Base-by-base conservation (phyloP, 179 eudicot genomes). In the Camellia oleifera region DNA sequence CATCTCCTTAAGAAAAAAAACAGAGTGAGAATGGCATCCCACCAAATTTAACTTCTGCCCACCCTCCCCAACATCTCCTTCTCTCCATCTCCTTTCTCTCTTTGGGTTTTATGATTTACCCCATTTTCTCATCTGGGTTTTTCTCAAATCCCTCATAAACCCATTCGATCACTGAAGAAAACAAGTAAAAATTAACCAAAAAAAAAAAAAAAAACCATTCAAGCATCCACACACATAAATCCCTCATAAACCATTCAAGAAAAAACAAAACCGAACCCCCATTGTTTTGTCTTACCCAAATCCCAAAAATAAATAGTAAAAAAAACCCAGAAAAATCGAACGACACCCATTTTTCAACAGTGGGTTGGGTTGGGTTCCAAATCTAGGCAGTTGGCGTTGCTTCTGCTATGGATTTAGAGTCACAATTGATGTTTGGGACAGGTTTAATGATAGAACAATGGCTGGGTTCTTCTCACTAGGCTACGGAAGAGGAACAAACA, bases 391-490 rank as follows among this genome's bases (percentile, higher is more conserved):
- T 58, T 17, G 40, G 40, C 4, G 71, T n/a, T 15, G 79, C 40
- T 57, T 50, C 40, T 65, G 82, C 71, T 81, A 78, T 84, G 87
- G 87, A 78, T 70, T 78, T 63, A 69, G 57, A 66, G 77, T 64
- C 80, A 75, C 75, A 75, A 75, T 75, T 75, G 77, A 42, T 69
- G 73, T 54, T 60, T 11, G 44, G 72, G 44, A 78, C 12, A 53
- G 63, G 15, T 12, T 72, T 60, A 76, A 17, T 75, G 60, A 48
- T 52, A 10, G 64, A 66, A 63, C 18, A 60, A 93, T 93, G 96
- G 90, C 94, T 57, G 88, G 85, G 46, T 89, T 92, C 83, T 89
- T 90, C 89, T 85, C 94, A 72, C 76, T 87, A 81, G 84, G 84
- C 3, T 81, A 74, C 8, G 82, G 80, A 13, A 61, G 75, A 14